Conservation (phyloP, 2,329 filamentous ascomycete genomes). For the Shiraia sp. region DNA sequence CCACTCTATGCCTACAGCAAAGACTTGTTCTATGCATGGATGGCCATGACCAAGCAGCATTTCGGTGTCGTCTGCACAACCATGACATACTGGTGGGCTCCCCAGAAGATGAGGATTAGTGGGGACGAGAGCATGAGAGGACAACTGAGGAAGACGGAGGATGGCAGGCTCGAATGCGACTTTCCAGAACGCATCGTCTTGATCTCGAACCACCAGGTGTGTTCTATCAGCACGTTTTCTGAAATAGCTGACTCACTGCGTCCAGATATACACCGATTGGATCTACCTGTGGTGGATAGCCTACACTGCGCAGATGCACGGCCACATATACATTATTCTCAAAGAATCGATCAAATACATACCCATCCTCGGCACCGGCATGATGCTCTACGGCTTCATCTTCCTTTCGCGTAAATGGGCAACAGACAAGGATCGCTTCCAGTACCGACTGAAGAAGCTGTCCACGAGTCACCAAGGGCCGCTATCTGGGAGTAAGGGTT, state of each 20-base stretch:
- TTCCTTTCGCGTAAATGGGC: slow-evolving; percentile 93
- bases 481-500: slow-evolving; percentile 49
- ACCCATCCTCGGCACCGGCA: slow-evolving; percentile 78
- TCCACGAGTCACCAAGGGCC: slow-evolving; percentile 52
- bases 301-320: slow-evolving; percentile 79
- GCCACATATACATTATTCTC: slow-evolving; percentile 86
- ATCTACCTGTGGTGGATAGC: slow-evolving; percentile 92
- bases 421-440: slow-evolving; percentile 73
- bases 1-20: slow-evolving; percentile 75
- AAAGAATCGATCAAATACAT: slow-evolving; percentile 85
- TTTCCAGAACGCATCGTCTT: slow-evolving; percentile 82
- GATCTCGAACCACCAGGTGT: slow-evolving; percentile 79
- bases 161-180: slow-evolving; percentile 72
- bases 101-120: slow-evolving; percentile 77
- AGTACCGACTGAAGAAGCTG: slow-evolving; percentile 74
- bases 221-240: neutral
- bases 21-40: slow-evolving; percentile 80
- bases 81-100: slow-evolving; percentile 84
- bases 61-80: slow-evolving; percentile 77
- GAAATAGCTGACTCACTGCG: slow-evolving; percentile 12
- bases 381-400: slow-evolving; percentile 87
- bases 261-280: slow-evolving; percentile 82
- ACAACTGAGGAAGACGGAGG: slow-evolving; percentile 68
- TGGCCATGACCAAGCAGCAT: slow-evolving; percentile 82
- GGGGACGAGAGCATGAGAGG: slow-evolving; percentile 78